phyloP scores from a whole-genome alignment of 2,329 filamentous ascomycete species.

The Thielaviopsis populi region DNA sequence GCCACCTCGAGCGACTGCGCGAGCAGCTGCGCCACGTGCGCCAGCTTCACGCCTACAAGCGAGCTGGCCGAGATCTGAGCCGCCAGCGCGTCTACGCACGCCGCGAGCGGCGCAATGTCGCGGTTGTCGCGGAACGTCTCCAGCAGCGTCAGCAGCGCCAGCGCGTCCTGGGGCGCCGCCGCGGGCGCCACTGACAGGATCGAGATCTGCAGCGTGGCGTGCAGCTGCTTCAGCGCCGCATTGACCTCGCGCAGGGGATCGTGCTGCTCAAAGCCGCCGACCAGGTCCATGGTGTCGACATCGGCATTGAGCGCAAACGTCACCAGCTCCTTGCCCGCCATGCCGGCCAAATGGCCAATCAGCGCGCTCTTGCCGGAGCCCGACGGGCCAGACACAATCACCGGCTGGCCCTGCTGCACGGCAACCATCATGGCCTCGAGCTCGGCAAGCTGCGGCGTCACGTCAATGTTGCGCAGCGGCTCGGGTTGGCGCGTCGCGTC shows the following conservation, averaged over 20 bases:
- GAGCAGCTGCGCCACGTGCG: constrained; percentile 35
- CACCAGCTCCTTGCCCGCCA: constrained; percentile 59
- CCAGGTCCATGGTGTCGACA: constrained; percentile 90
- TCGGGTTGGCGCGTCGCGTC: constrained; percentile 39
- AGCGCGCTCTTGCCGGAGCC: constrained; percentile 78
- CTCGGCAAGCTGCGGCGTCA: constrained; percentile 46
- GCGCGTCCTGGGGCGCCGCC: constrained; percentile 31
- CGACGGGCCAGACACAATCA: constrained; percentile 72
- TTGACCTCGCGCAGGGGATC: constrained; percentile 64
- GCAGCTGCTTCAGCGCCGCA: constrained; percentile 34
- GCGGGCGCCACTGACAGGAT: constrained; percentile 35
- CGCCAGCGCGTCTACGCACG: constrained; percentile 28
- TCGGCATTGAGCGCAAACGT: constrained; percentile 87
- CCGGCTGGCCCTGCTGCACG: constrained; percentile 72
- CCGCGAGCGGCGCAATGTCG: constrained; percentile 26
- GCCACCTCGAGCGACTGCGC: constrained; percentile 42
- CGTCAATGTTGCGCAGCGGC: constrained; percentile 35
- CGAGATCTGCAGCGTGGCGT: constrained; percentile 36
- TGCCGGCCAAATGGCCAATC: constrained; percentile 63
- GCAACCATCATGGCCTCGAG: constrained; percentile 81
- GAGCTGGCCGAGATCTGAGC: constrained; percentile 30
- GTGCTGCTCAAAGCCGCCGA: constrained; percentile 91
- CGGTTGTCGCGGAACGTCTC: constrained; percentile 22
- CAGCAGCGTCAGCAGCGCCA: constrained; percentile 38
- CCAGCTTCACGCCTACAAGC: constrained; percentile 33